Percentiles rank a stretch among this genome's conserved stretches.
These are phyloP conservation scores for Mycena leptocephala DNA, from an alignment of 768 basidiomycete species.

Conservation along the genomic window DNA sequence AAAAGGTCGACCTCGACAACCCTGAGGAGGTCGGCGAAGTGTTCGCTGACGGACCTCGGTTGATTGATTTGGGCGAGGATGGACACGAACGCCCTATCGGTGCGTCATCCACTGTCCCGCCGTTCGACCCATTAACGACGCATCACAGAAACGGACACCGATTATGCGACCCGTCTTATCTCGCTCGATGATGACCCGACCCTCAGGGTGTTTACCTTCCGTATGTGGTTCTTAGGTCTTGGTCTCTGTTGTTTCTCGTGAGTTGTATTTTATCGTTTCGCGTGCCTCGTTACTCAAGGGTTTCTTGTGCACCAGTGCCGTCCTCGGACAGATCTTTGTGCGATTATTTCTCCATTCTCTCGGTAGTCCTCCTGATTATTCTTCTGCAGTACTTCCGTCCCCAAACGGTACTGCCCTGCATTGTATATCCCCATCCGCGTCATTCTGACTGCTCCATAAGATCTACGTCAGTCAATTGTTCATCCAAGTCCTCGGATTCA, in stretches of 20 bases:
- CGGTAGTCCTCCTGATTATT: conserved; percentile 3
- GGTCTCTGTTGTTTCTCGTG: conserved; percentile 60
- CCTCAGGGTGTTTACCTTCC: conserved; percentile 59
- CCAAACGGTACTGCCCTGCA: conserved; percentile 45
- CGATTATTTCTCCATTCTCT: not conserved
- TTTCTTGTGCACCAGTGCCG: conserved; percentile 42
- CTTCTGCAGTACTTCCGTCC: conserved; percentile 59
- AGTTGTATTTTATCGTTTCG: not conserved
- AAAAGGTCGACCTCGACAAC: conserved; percentile 30
- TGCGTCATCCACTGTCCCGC: conserved; percentile 13
- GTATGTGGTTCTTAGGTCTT: conserved; percentile 62
- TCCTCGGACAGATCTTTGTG: conserved; percentile 57
- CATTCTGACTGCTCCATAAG: conserved; percentile 25
- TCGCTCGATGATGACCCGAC: conserved; percentile 59
- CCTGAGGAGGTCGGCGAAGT: conserved; percentile 42
- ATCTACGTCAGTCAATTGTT: conserved; percentile 59
- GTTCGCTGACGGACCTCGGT: conserved; percentile 44
- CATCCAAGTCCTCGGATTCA: conserved; percentile 61
- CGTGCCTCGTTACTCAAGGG: not conserved
- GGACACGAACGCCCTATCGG: conserved; percentile 59
- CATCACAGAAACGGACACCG: conserved; percentile 46
- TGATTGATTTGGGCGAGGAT: conserved; percentile 54
- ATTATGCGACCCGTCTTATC: conserved; percentile 56
- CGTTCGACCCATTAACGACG: not conserved
- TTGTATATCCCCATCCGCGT: not conserved